These are phyloP conservation scores for Populus hybrid DNA, from an alignment of 441 rosid species.

Conservation along the genomic window DNA sequence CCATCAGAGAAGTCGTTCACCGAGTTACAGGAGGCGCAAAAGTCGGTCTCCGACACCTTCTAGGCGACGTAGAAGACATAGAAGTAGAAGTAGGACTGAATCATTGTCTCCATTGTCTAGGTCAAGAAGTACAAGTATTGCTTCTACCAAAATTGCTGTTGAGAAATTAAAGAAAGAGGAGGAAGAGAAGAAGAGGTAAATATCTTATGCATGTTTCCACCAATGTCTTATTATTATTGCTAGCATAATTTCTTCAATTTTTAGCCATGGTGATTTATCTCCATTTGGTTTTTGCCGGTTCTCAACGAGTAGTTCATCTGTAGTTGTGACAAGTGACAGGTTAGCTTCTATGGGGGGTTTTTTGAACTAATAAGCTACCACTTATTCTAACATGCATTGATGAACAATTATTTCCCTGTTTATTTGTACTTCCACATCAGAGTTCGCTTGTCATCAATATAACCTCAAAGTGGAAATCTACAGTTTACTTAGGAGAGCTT, in stretches of 20 bases:
- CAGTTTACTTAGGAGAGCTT: neutral
- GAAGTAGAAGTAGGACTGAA: slow-evolving; percentile 35
- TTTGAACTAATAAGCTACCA: too few species aligned
- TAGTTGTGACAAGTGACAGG: neutral
- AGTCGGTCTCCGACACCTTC: slow-evolving; percentile 56
- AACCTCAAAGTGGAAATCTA: neutral
- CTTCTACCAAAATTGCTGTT: slow-evolving; percentile 29
- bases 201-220: neutral
- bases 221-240: neutral
- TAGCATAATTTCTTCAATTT: neutral
- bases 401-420: neutral
- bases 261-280: neutral
- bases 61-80: slow-evolving; percentile 37
- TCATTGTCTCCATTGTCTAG: slow-evolving; percentile 41
- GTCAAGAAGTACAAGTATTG: slow-evolving; percentile 32
- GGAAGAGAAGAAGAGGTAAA: slow-evolving; percentile 55
- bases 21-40: slow-evolving; percentile 35
- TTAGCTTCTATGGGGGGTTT: neutral
- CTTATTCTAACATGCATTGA: too few species aligned
- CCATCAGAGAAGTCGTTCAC: slow-evolving; percentile 25
- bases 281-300: neutral
- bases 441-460: neutral
- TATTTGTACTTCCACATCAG: neutral
- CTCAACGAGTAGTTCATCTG: neutral
- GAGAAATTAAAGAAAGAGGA: slow-evolving; percentile 47